Conservation (phyloP, 257 asterid genomes). For the Scutellaria barbata region DNA sequence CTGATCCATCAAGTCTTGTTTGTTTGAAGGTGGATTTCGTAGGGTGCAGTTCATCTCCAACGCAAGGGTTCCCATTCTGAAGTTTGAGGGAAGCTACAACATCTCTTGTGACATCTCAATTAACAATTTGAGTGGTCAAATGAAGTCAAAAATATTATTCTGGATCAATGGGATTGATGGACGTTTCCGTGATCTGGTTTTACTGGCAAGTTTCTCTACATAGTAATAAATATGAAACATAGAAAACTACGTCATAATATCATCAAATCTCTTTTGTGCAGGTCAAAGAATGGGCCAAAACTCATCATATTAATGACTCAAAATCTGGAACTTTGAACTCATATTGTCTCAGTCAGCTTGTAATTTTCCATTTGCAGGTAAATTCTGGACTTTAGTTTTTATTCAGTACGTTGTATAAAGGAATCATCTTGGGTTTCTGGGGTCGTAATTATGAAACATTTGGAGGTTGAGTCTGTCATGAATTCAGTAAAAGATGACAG, state of each 20-base stretch:
- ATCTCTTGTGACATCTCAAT: conserved; percentile 91
- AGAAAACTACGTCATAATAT: conserved; percentile 18
- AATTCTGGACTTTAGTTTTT: conserved; percentile 32
- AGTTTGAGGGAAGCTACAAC: conserved; percentile 59
- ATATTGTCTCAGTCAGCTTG: conserved; percentile 83
- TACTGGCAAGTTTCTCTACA: conserved; percentile 66
- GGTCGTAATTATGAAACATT: conserved; percentile 15
- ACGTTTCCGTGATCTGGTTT: conserved; percentile 83
- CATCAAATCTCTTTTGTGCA: conserved; percentile 48
- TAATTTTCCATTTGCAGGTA: conserved; percentile 94
- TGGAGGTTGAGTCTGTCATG: conserved; percentile 17
- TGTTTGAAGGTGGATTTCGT: conserved; percentile 66
- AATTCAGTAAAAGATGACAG: not conserved
- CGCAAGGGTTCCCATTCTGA: conserved; percentile 90
- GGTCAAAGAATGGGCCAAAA: conserved; percentile 98
- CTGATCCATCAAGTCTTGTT: conserved; percentile 28
- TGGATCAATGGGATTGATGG: conserved; percentile 89
- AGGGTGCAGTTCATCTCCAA: conserved; percentile 61
- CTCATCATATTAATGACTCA: conserved; percentile 77
- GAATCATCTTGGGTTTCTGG: conserved; percentile 17
- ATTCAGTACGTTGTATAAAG: not conserved
- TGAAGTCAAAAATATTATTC: conserved; percentile 85
- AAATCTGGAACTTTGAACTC: conserved; percentile 84
- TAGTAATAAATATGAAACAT: conserved; percentile 21
- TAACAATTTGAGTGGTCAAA: conserved; percentile 84